A percentile compares a stretch with the other conserved stretches of the same genome.
Conservation (phyloP, 2,329 filamentous ascomycete genomes). For the Didymella exigua region DNA sequence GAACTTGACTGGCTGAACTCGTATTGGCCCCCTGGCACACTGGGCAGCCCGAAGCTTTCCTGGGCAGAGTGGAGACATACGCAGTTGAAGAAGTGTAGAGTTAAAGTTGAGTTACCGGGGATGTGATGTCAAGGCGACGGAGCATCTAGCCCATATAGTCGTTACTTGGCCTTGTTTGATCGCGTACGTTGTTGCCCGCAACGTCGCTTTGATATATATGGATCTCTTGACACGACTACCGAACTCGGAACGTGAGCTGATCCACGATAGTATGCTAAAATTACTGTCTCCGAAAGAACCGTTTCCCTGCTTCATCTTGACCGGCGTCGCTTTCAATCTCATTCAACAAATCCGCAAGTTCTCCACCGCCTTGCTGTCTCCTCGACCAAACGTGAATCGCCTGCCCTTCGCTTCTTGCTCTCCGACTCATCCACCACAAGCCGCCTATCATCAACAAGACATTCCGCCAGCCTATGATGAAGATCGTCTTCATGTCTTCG, state of each 20-base stretch:
- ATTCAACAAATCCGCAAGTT: constrained; percentile 14
- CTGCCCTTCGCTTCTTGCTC: constrained; percentile 33
- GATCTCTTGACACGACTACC: background rate
- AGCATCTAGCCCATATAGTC: background rate
- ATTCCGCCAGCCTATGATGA: constrained; percentile 65
- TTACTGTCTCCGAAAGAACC: constrained; percentile 1
- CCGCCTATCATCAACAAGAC: constrained; percentile 45
- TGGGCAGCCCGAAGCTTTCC: background rate
- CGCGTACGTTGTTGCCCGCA: background rate
- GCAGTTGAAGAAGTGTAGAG: background rate
- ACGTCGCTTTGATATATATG: background rate
- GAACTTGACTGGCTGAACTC: background rate
- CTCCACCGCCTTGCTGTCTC: constrained; percentile 15
- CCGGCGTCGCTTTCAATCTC: constrained; percentile 1
- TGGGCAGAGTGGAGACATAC: background rate
- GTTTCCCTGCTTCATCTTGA: background rate
- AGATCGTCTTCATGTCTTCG: constrained; percentile 60
- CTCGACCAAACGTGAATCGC: constrained; percentile 36
- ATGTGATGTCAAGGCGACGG: background rate
- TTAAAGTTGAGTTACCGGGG: background rate
- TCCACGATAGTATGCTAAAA: background rate
- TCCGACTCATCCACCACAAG: constrained; percentile 37
- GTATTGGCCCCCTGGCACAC: background rate
- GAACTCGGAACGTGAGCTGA: background rate
- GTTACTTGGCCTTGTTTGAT: background rate